A percentile compares a stretch with the other conserved stretches of the same genome.
These are phyloP conservation scores for Phytophthora fragariaefolia DNA, from an alignment of 352 stramenopile genomes.

Conservation along the genomic window DNA sequence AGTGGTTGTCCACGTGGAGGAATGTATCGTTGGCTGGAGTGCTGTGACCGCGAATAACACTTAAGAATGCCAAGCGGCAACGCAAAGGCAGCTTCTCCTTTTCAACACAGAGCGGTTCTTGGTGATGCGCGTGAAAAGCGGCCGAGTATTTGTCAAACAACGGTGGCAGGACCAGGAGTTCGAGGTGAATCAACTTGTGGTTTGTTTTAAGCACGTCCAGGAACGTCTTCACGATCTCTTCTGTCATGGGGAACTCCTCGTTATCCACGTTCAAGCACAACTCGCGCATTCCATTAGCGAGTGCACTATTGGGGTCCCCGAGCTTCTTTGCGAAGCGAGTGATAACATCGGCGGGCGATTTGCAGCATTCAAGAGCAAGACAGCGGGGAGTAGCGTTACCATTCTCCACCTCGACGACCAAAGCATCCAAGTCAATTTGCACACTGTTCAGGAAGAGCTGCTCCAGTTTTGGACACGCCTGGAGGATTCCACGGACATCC, in stretches of 20 bases:
- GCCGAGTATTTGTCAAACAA: constrained; percentile 33
- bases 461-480: constrained; percentile 28
- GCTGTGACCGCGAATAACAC: constrained; percentile 23
- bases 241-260: constrained; percentile 29
- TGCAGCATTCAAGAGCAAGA: constrained; percentile 27
- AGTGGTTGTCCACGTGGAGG: constrained; percentile 30
- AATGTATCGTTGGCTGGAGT: constrained; percentile 14
- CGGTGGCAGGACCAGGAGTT: constrained; percentile 25
- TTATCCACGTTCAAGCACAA: constrained; percentile 38
- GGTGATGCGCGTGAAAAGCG: constrained; percentile 27
- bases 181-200: constrained; percentile 37
- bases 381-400: constrained; percentile 19
- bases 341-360: constrained; percentile 17
- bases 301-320: constrained; percentile 15
- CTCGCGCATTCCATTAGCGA: constrained; percentile 29
- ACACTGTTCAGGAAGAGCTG: constrained; percentile 38
- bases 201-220: constrained; percentile 33
- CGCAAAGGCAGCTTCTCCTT: constrained; percentile 35
- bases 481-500: constrained; percentile 22
- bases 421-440: constrained; percentile 30
- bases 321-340: constrained; percentile 35
- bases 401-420: constrained; percentile 31
- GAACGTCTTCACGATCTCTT: constrained; percentile 28
- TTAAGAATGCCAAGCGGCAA: constrained; percentile 37
- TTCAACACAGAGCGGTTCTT: constrained; percentile 34